Evolutionary conservation across 495 filamentous ascomycete genomes (phyloP).

Genomic region (Daldinia decipiens): DNA sequence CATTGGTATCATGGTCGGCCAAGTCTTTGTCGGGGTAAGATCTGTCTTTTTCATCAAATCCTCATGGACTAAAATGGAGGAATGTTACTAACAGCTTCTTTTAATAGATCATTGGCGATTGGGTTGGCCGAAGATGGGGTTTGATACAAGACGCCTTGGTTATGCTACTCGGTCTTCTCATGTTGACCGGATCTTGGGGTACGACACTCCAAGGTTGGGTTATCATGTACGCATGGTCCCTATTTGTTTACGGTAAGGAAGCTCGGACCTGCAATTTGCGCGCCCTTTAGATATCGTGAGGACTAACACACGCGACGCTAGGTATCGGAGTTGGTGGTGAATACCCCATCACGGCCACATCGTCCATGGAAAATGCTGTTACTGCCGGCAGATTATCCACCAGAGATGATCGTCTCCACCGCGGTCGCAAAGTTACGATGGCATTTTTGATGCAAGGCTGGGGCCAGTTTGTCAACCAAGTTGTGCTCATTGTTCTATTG

Average conservation of each 20-base stretch:
- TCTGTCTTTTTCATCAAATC: conserved; percentile 32
- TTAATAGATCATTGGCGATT: conserved; percentile 59
- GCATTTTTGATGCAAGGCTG: conserved; percentile 98
- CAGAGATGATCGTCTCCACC: conserved; percentile 88
- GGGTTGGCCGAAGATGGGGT: conserved; percentile 89
- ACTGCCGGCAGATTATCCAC: conserved; percentile 86
- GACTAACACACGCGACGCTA: conserved; percentile 34
- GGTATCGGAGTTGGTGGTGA: conserved; percentile 88
- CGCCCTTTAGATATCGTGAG: neutral
- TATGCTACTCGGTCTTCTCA: conserved; percentile 88
- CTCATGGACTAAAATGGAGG: conserved; percentile 48
- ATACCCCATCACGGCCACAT: conserved; percentile 96
- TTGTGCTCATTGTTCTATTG: conserved; percentile 80
- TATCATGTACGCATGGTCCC: conserved; percentile 88
- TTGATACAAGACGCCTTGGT: conserved; percentile 91
- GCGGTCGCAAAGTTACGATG: conserved; percentile 89
- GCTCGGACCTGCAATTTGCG: neutral
- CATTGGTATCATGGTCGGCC: conserved; percentile 87
- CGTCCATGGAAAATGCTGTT: conserved; percentile 91
- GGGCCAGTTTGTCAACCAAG: conserved; percentile 94
- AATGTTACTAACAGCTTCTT: conserved; percentile 16
- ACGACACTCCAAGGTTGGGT: conserved; percentile 86
- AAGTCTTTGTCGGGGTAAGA: conserved; percentile 75
- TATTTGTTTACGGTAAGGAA: conserved; percentile 82
- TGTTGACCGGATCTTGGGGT: conserved; percentile 90